Evolutionary conservation across 2,329 filamentous ascomycete genomes (phyloP).

Genomic region (Fusarium dimerum): DNA sequence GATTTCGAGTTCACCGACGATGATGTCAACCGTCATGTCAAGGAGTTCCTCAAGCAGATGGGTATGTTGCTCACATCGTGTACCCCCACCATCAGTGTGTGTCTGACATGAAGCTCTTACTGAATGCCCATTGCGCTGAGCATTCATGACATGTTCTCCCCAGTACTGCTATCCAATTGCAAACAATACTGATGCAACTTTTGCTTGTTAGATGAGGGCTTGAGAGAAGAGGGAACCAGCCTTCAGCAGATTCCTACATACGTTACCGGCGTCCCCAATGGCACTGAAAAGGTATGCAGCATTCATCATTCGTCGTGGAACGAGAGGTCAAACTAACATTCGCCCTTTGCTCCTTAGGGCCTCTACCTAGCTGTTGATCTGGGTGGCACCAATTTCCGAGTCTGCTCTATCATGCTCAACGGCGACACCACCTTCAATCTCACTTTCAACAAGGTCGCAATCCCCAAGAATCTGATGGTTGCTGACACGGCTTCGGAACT

Average conservation of each 20-base stretch:
- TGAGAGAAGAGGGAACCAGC: slow-evolving; percentile 74
- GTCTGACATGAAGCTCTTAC: no score
- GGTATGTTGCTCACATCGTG: slow-evolving; percentile 42
- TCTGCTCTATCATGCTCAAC: slow-evolving; percentile 91
- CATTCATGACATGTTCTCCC: background rate
- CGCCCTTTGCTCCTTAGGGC: slow-evolving; percentile 58
- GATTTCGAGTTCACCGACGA: slow-evolving; percentile 84
- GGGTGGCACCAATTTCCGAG: slow-evolving; percentile 97
- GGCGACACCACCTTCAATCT: slow-evolving; percentile 95
- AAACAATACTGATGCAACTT: slow-evolving; percentile 9
- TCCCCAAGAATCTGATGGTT: slow-evolving; percentile 87
- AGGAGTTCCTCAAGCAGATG: slow-evolving; percentile 87
- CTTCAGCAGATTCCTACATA: slow-evolving; percentile 97
- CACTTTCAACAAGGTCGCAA: slow-evolving; percentile 88
- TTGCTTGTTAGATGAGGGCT: slow-evolving; percentile 67
- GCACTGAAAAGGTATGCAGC: slow-evolving; percentile 82
- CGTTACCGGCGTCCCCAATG: slow-evolving; percentile 93
- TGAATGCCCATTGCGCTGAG: no score
- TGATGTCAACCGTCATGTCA: slow-evolving; percentile 76
- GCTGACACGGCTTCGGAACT: slow-evolving; percentile 84
- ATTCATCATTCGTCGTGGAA: background rate
- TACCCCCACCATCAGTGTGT: slow-evolving; percentile 5
- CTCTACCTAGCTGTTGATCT: slow-evolving; percentile 95
- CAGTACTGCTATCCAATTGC: slow-evolving; percentile 5
- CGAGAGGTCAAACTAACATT: slow-evolving; percentile 6